Base-by-base conservation (phyloP, 2,329 filamentous ascomycete species). In the Macrophomina tecta region DNA sequence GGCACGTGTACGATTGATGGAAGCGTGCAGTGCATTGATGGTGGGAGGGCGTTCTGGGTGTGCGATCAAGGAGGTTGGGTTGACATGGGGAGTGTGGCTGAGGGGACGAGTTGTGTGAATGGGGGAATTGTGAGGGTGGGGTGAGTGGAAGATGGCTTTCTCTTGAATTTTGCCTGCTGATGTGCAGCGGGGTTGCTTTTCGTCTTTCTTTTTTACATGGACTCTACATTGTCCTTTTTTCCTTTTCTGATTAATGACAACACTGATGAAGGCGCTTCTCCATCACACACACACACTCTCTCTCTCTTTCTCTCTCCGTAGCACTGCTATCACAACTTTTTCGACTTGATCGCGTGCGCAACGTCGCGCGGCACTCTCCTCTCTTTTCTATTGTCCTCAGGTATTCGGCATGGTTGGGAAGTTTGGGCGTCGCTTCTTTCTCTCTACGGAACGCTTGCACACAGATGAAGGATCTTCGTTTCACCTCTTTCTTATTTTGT, bases 1-100 rank as follows among this genome's bases (percentile, higher is more conserved):
- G 75, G 74, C 18, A 69, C 69, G 36, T 78, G 76, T 45, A 72
- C 72, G 6, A 12, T 16, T 1, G 66, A 67, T 1, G 66, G 66
- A 18, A 68, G 65, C 32, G 49, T 78, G 11, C 14, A 70, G 62
- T 79, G 67, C 12, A 53, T 36, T 14, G 45, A 63, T 48, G 67
- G 63, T 4, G 56, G 30, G 12, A 16, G 11, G 16, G 64, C 32
- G 16, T 69, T 62, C 28, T 30, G 16, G 23, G 48, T 67, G 6
- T 69, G 67, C 32, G 60, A 65, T 36, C 49, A 65, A 1, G 65
- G 65, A 3, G 62, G 65, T 2, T 69, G 67, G 67, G 55, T 69
- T 4, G 65, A 62, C 23, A 67, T 67, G 67, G 67, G 67, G 6
- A n/a, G 11, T 12, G 67, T 69, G 36, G 67, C 67, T 18, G n/a